These are phyloP conservation scores for Polygonum aviculare DNA, from an alignment of 148 eudicot species.

Conservation along the genomic window DNA sequence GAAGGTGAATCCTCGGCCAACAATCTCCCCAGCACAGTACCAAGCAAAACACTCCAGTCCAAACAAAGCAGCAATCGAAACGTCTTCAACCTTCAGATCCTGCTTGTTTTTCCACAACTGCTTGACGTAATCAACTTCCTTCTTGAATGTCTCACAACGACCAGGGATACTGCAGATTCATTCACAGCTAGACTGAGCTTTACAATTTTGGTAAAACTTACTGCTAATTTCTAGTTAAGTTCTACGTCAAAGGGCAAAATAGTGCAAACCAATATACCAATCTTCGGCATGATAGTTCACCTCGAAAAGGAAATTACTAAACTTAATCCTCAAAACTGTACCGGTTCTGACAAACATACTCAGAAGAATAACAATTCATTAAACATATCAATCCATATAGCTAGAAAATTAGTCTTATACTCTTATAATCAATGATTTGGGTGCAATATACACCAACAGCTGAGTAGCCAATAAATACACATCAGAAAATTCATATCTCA, in stretches of 20 bases:
- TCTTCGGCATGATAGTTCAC: not conserved
- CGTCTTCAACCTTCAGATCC: conserved; percentile 44
- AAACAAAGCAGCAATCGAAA: conserved; percentile 50
- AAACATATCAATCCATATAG: not conserved
- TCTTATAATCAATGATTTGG: not conserved
- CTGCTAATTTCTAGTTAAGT: not conserved
- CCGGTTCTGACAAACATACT: not conserved
- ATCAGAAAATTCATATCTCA: not conserved
- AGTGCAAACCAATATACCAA: not conserved
- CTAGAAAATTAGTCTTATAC: not conserved
- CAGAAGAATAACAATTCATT: not conserved
- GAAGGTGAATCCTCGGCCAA: conserved; percentile 57
- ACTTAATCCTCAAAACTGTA: not conserved
- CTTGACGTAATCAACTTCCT: conserved; percentile 54
- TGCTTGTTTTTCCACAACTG: conserved; percentile 46
- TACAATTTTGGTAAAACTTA: not conserved
- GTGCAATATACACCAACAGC: not conserved
- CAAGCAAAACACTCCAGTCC: conserved; percentile 67
- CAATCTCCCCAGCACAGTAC: conserved; percentile 62
- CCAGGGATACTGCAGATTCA: conserved; percentile 42
- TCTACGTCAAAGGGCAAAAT: not conserved
- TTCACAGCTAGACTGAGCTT: not conserved
- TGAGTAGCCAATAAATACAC: not conserved
- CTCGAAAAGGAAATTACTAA: not conserved
- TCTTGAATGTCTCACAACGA: conserved; percentile 46